These are phyloP conservation scores for Marchantia polymorpha DNA, from an alignment of 225 moss, liverwort and hornwort species.

Conservation along the genomic window DNA sequence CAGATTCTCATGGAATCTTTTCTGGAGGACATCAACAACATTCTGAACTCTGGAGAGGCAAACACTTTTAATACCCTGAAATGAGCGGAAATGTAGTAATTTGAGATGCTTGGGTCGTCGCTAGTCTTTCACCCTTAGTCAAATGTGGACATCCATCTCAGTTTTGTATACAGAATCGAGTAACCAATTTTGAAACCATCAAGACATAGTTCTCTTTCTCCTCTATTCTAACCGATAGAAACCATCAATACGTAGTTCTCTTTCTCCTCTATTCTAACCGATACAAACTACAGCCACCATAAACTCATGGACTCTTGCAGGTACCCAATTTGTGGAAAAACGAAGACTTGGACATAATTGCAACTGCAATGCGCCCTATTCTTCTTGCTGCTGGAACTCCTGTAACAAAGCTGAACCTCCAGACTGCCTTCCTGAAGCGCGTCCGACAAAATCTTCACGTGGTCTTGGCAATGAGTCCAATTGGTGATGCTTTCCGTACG, in stretches of 20 bases:
- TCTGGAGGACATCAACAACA: conserved; percentile 86
- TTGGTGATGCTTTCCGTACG: conserved; percentile 82
- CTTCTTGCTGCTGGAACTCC: conserved; percentile 51
- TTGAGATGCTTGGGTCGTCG: not conserved
- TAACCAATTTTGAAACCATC: not conserved
- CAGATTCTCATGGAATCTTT: conserved; percentile 80
- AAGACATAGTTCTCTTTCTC: not conserved
- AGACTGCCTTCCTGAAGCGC: conserved; percentile 66
- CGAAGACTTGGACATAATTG: conserved; percentile 70
- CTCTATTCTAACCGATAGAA: not conserved
- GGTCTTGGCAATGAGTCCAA: conserved; percentile 83
- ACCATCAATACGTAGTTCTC: not conserved
- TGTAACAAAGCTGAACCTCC: conserved; percentile 70
- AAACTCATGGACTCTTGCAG: conserved; percentile 23
- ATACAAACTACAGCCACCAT: not conserved
- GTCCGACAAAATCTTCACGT: conserved; percentile 77
- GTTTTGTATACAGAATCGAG: not conserved
- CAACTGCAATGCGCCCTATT: conserved; percentile 69
- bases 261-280: not conserved
- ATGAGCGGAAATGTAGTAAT: not conserved
- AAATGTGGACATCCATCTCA: not conserved
- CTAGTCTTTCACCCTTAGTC: not conserved
- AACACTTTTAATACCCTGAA: not conserved
- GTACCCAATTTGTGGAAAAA: conserved; percentile 91
- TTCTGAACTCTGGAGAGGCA: conserved; percentile 85